Evolutionary conservation across 352 stramenopile species (phyloP).

Genomic region (Nothophytophthora sp.): DNA sequence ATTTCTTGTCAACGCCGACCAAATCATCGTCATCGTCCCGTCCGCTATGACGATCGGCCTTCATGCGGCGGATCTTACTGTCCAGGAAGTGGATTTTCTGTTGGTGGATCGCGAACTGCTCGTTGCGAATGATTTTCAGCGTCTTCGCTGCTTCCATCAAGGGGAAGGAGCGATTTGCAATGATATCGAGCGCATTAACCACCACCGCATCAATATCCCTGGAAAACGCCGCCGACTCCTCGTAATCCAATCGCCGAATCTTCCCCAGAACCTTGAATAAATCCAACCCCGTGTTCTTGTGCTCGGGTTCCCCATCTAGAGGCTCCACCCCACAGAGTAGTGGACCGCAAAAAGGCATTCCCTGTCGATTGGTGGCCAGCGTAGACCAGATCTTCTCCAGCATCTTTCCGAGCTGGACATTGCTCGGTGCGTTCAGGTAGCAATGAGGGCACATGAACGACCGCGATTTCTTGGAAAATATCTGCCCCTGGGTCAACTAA

Average conservation of each 20-base stretch:
- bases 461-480: slow-evolving; percentile 66
- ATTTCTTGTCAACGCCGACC: slow-evolving; percentile 21
- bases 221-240: slow-evolving; percentile 57
- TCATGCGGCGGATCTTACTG: slow-evolving; percentile 55
- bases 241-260: slow-evolving; percentile 75
- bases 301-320: slow-evolving; percentile 16
- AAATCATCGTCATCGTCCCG: slow-evolving; percentile 13
- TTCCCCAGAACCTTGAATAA: slow-evolving; percentile 77
- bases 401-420: slow-evolving; percentile 75
- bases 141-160: slow-evolving; percentile 72
- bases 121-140: slow-evolving; percentile 71
- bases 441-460: slow-evolving; percentile 77
- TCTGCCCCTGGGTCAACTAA: slow-evolving; percentile 60
- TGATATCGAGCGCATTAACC: slow-evolving; percentile 58
- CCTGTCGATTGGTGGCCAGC: slow-evolving; percentile 84
- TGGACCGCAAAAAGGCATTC: slow-evolving; percentile 78
- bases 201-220: slow-evolving; percentile 70
- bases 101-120: slow-evolving; percentile 76
- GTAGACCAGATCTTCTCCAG: slow-evolving; percentile 87
- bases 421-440: slow-evolving; percentile 47
- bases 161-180: slow-evolving; percentile 56
- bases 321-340: slow-evolving; percentile 64
- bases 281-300: slow-evolving; percentile 36
- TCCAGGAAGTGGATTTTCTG: slow-evolving; percentile 64
- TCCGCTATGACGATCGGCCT: slow-evolving; percentile 28